Base-by-base conservation (phyloP, 2,329 filamentous ascomycete species). In the Pyrenophora seminiperda region DNA sequence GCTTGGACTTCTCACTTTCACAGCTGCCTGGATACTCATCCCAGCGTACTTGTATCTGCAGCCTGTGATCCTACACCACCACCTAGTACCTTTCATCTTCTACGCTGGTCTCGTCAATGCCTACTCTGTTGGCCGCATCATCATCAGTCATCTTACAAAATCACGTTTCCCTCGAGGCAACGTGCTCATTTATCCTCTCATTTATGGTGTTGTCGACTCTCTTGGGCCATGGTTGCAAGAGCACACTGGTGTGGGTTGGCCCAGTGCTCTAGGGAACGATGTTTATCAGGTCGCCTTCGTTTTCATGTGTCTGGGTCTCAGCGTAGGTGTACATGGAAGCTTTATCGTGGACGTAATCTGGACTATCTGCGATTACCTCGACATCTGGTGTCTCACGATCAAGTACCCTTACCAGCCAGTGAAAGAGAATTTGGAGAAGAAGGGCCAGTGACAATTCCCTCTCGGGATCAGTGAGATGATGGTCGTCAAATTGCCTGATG, bases 371-470 rank as follows among this genome's bases (percentile, higher is more conserved):
- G 94, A 99, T 73, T 96, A 96, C 72, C 81, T 97, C 54, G 94
- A 99, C 71, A 99, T 99, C 61, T 97, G 91, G 91, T 99, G 94
- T 71, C 79, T 99, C 71, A 96, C 90, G 1, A 99, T 99, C 77
- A 99, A 99, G 82, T 87, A 97, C 65, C 84, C 84, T 0, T 79
- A 80, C 53, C 70, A 77, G 29, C 77, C 79, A 47, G 72, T 67
- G 36, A 62, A 72, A 48, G 68, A 65, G 31, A 59, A 64, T 3
- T 38, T 51, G 18, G 59, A 65, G 44, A 63, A 62, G 58, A 69
- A 70, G 54, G 66, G 33, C 7, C 54, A 64, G 41, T 68, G 36
- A 48, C 30, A 15, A 27, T 2, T 15, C 22, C 3, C 27, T 13
- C 11, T 18, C 22, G 15, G 47, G 24, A 10, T 27, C 24, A 27